Evolutionary conservation across 2,329 filamentous ascomycete genomes (phyloP).

Genomic region (Neocucurbitaria cava): DNA sequence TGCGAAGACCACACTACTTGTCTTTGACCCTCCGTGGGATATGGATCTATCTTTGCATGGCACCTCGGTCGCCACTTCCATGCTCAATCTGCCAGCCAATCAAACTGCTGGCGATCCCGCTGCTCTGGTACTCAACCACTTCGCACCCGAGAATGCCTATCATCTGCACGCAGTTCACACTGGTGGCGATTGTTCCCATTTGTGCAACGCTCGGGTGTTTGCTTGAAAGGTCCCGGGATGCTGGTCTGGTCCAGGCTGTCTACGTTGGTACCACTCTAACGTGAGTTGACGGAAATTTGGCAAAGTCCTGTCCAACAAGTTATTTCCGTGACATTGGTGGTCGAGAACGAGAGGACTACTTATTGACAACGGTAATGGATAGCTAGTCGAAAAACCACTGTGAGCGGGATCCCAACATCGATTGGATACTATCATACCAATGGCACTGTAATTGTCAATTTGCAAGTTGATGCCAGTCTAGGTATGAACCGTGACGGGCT

Average conservation of each 20-base stretch:
- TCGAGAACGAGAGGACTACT: not conserved
- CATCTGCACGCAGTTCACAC: constrained; percentile 7
- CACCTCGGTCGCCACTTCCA: not conserved
- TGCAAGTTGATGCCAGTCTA: no score
- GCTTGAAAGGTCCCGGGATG: not conserved
- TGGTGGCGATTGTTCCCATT: not conserved
- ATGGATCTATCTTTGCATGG: not conserved
- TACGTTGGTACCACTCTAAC: constrained; percentile 1
- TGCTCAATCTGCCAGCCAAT: constrained; percentile 6
- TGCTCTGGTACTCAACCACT: constrained; percentile 3
- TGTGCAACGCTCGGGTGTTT: not conserved
- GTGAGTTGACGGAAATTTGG: constrained; percentile 7
- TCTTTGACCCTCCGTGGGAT: not conserved
- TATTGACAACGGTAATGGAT: not conserved
- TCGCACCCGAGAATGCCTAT: constrained; percentile 10
- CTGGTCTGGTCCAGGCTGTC: constrained; percentile 4
- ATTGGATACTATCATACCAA: no score
- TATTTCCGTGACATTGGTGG: not conserved
- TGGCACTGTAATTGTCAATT: no score
- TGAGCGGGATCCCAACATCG: no score
- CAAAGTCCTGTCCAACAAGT: not conserved
- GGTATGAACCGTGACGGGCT: no score
- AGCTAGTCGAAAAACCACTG: not conserved
- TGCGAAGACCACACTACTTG: not conserved
- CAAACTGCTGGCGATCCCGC: not conserved